phyloP scores from a whole-genome alignment of 768 basidiomycete species.

The Tulasnella sp. region DNA sequence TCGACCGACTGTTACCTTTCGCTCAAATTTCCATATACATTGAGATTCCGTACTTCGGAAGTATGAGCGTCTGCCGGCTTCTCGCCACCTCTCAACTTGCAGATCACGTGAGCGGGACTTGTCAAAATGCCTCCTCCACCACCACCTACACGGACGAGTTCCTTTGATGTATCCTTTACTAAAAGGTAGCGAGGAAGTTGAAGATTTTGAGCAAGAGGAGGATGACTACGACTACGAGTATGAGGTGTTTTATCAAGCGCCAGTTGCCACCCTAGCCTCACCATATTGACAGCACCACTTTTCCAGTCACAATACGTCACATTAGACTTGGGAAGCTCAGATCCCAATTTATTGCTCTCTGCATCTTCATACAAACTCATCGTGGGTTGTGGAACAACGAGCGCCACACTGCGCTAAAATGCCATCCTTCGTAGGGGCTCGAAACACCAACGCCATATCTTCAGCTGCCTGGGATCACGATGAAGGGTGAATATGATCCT shows the following conservation, averaged over 20 bases:
- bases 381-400: slow-evolving; percentile 34
- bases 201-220: slow-evolving; percentile 11
- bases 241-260: slow-evolving; percentile 9
- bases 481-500: slow-evolving; percentile 54
- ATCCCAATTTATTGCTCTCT: slow-evolving; percentile 64
- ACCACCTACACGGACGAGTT: no score
- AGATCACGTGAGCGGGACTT: no score
- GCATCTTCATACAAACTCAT: slow-evolving; percentile 60
- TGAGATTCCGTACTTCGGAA: no score
- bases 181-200: no score
- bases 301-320: slow-evolving; percentile 41
- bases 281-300: not conserved
- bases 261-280: not conserved
- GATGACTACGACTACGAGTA: slow-evolving; percentile 16
- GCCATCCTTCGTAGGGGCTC: slow-evolving; percentile 39
- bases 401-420: not conserved
- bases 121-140: no score
- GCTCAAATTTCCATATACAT: no score
- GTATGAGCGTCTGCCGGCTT: no score
- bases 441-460: slow-evolving; percentile 67
- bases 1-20: no score
- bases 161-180: no score
- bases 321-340: slow-evolving; percentile 56
- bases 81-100: no score
- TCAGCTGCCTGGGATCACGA: slow-evolving; percentile 61